Conservation (phyloP, 805 yeast genomes). For the Saccharomycopsis olivae region DNA sequence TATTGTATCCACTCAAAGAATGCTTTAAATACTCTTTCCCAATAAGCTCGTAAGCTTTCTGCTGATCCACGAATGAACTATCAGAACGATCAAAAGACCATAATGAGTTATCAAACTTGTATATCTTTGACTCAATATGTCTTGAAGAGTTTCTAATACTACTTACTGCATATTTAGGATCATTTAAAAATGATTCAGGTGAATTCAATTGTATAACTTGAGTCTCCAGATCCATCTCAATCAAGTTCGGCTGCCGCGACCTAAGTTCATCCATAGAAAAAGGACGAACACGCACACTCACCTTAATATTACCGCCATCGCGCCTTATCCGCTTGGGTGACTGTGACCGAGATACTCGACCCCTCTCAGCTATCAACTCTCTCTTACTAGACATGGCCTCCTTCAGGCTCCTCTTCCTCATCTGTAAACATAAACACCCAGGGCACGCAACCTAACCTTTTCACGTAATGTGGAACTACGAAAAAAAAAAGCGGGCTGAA, state of each 20-base stretch:
- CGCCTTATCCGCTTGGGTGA: too few species aligned
- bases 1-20: slow-evolving; percentile 59
- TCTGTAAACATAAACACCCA: too few species aligned
- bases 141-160: neutral
- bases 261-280: slow-evolving; percentile 20
- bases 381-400: too few species aligned
- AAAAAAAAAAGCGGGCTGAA: too few species aligned
- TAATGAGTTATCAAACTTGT: slow-evolving; percentile 38
- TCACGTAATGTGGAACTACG: too few species aligned
- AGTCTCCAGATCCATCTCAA: slow-evolving; percentile 18
- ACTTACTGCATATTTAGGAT: too few species aligned
- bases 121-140: neutral
- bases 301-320: slow-evolving; percentile 26
- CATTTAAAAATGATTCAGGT: too few species aligned
- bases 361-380: too few species aligned
- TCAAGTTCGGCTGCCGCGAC: slow-evolving; percentile 19
- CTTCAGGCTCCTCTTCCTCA: too few species aligned
- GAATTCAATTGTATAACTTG: slow-evolving; percentile 11
- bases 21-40: slow-evolving; percentile 54
- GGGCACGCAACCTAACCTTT: too few species aligned
- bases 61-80: slow-evolving; percentile 36
- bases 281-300: slow-evolving; percentile 45
- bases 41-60: slow-evolving; percentile 37
- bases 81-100: slow-evolving; percentile 33
- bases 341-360: too few species aligned